Base-by-base conservation (phyloP, 225 moss, liverwort and hornwort species). In the Physcomitrellopsis africana region DNA sequence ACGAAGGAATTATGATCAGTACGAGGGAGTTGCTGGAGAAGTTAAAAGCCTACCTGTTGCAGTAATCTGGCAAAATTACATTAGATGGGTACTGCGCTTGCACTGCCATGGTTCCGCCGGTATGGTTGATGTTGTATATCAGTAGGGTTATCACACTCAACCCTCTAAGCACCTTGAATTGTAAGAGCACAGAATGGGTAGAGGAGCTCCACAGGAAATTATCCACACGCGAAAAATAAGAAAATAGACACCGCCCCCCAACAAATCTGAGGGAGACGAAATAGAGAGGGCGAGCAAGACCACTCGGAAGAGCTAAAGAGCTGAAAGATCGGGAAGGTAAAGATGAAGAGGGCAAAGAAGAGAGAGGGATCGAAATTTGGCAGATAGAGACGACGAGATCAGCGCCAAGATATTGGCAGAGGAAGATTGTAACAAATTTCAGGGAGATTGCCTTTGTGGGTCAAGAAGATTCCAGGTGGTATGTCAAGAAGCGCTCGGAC, bases 11-110 rank as follows among this genome's bases (percentile, higher is more conserved):
- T 53, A 18, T 53, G 11, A 53, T 53, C 17, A 18, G 9, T 20
- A 37, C 32, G 32, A 37, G 19, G 20, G 55, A 22, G 20, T 55
- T 55, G 19, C 8, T 20, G 1, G 16, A 55, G 20, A 55, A 55
- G 55, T 9, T 22, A 20, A 10, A 9, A 55, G 20, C 8, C 55
- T 67, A 68, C 68, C 76, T 76, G 76, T 76, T 68, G 60, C 68
- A 55, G 51, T 76, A 76, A 51, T 76, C 68, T 24, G 76, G 76
- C 26, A 76, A 27, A 24, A 76, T 68, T 15, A 76, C 68, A 76
- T 76, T 76, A 12, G 76, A 68, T 5, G 76, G 76, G 47, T 76
- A 76, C 29, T 76, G 76, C 19, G 76, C 76, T 61, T 76, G 76
- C 60, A 76, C 76, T 60, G 76, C 76, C 76, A 76, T 76, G 19